Base-by-base conservation (phyloP, 805 yeast species). In the Metschnikowia picachoensis region DNA sequence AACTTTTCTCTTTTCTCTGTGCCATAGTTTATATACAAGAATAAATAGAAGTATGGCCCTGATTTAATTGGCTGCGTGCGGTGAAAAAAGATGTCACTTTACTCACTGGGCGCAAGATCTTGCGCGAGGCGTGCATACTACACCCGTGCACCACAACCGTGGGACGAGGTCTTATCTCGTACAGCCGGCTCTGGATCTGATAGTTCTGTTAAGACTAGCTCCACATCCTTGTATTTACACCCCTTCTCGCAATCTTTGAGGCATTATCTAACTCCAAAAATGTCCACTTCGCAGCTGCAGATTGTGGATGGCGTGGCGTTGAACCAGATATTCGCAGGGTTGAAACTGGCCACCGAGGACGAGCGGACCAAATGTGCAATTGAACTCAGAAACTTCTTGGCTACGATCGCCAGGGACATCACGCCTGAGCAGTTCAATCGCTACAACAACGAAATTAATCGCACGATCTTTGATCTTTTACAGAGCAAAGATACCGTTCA, bases 1-100 rank as follows among this genome's bases (percentile, higher is more conserved):
- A 91, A 92, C 78, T 94, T 94, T 66, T 89, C 97, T 41, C 76
- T 94, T 53, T 92, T 94, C 76, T 85, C 88, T 62, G 95, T 90
- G 60, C 95, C 95, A 71, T 85, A 71, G 12, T 8, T 14, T 28
- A n/a, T 12, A 17, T 16, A 37, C 39, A 30, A 11, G 17, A 34
- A 39, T 30, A 25, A 4, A 17, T 5, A 33, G 10, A 36, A 27
- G 27, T 30, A 16, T 20, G 13, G 13, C 13, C 13, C 7, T 7
- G 8, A 20, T 20, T 20, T 20, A 20, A 20, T 20, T 20, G 25
- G 25, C 25, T 20, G 25, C 25, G 25, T 7, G 25, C 25, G 25
- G 25, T 5, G 25, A 7, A 20, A 20, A 20, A 5, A 5, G 1
- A 20, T 5, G 25, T 20, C 25, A 7, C 25, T 20, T 20, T 20